Evolutionary conservation across 148 eudicot genomes (phyloP).

Genomic region (Fagopyrum homotropicum): DNA sequence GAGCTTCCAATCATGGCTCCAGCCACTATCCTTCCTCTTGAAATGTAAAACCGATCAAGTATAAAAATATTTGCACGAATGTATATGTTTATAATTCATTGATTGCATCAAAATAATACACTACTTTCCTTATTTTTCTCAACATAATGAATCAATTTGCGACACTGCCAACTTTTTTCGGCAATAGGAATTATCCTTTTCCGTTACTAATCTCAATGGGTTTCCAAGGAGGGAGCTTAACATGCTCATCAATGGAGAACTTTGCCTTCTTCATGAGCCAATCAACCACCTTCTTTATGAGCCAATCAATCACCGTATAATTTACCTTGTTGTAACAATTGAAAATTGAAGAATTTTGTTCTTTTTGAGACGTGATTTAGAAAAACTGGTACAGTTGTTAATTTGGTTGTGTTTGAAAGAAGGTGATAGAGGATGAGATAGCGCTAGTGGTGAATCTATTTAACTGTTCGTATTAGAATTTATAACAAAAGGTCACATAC

Average conservation of each 20-base stretch:
- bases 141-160: slow-evolving; percentile 15
- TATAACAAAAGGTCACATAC: too few species aligned
- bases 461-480: too few species aligned
- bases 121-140: slow-evolving; percentile 16
- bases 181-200: slow-evolving; percentile 4
- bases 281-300: slow-evolving; percentile 83
- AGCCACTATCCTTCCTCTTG: slow-evolving; percentile 28
- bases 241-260: slow-evolving; percentile 74
- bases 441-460: not conserved
- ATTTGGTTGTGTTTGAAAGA: not conserved
- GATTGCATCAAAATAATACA: slow-evolving; percentile 58
- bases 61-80: slow-evolving; percentile 30
- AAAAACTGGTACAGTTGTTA: slow-evolving; percentile 15
- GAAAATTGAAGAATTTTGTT: not conserved
- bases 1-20: slow-evolving; percentile 78
- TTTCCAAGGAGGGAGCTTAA: slow-evolving; percentile 70
- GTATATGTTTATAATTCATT: slow-evolving; percentile 43
- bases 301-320: slow-evolving; percentile 83
- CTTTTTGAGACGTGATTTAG: not conserved
- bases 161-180: slow-evolving; percentile 5
- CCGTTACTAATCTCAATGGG: slow-evolving; percentile 28
- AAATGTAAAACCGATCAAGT: slow-evolving; percentile 32
- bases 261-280: slow-evolving; percentile 87
- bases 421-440: slow-evolving; percentile 10
- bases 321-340: not conserved